Percentiles rank a stretch among this genome's conserved stretches.
phyloP scores from a whole-genome alignment of 23 red algal genomes.

The Gracilaria domingensis region DNA sequence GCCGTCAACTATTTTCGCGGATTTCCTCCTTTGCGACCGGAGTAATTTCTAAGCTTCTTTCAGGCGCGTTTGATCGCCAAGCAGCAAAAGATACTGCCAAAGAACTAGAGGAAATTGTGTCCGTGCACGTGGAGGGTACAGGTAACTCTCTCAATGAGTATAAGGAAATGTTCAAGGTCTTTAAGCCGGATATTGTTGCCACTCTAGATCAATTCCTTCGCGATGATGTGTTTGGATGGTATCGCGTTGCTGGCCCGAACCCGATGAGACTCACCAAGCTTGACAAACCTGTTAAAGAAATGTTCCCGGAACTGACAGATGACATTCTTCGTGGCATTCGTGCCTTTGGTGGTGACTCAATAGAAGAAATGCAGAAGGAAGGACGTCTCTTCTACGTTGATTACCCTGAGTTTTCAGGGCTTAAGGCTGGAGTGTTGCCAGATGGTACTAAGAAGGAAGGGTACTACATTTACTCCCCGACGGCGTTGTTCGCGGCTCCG shows the following conservation, averaged over 20 bases:
- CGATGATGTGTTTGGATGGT: conserved; percentile 47
- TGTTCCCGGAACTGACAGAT: conserved; percentile 42
- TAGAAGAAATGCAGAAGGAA: not conserved
- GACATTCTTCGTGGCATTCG: conserved; percentile 21
- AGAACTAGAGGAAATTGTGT: not conserved
- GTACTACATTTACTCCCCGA: conserved; percentile 36
- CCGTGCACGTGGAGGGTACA: not conserved
- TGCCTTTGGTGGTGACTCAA: not conserved
- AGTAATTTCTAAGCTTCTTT: not conserved
- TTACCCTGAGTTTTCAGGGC: conserved; percentile 22
- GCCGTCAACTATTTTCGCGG: not conserved
- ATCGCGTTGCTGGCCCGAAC: conserved; percentile 40
- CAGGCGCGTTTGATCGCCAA: conserved; percentile 19
- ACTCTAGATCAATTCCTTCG: conserved; percentile 11
- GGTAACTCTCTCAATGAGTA: conserved; percentile 29
- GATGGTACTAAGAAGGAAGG: conserved; percentile 54
- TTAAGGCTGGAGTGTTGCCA: conserved; percentile 2
- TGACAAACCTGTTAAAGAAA: not conserved
- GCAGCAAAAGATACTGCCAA: not conserved
- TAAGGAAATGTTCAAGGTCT: conserved; percentile 43
- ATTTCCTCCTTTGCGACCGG: not conserved
- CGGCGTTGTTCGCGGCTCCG: conserved; percentile 25
- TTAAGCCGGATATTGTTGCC: conserved; percentile 31
- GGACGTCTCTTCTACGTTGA: conserved; percentile 36
- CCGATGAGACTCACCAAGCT: conserved; percentile 28